Conservation (phyloP, 75 land plant genomes). For the Cupressus sempervirens region DNA sequence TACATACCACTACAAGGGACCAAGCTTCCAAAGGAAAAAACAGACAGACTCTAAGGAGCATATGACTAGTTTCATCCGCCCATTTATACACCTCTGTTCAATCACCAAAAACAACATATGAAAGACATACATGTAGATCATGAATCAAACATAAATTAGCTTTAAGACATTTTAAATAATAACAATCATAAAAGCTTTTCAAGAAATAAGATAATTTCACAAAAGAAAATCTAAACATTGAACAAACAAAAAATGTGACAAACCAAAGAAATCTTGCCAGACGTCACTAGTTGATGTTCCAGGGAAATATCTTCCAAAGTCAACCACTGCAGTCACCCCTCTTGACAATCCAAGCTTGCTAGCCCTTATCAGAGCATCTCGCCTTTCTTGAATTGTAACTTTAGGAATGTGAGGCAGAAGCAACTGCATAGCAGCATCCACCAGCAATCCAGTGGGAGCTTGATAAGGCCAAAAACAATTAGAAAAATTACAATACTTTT, state of each 20-base stretch:
- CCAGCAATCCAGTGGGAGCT: slow-evolving; percentile 81
- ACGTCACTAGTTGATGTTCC: slow-evolving; percentile 50
- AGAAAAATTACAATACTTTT: slow-evolving; percentile 2
- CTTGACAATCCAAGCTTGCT: slow-evolving; percentile 61
- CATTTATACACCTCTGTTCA: slow-evolving; percentile 84
- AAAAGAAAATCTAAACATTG: neutral
- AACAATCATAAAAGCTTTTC: neutral
- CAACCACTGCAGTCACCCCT: slow-evolving; percentile 90
- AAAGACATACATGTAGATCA: neutral
- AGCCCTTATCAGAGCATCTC: slow-evolving; percentile 74
- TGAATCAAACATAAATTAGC: neutral
- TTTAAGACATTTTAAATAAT: neutral
- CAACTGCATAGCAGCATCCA: slow-evolving; percentile 85
- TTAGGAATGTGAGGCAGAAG: slow-evolving; percentile 54
- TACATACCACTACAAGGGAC: slow-evolving; percentile 64
- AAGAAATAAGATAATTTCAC: neutral
- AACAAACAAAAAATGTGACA: neutral
- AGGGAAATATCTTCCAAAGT: slow-evolving; percentile 77
- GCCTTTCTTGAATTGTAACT: slow-evolving; percentile 58
- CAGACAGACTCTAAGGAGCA: slow-evolving; percentile 67
- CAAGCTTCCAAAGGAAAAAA: slow-evolving; percentile 90
- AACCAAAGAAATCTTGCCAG: slow-evolving; percentile 87
- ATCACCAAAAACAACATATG: slow-evolving; percentile 4
- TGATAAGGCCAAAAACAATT: neutral
- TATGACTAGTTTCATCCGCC: slow-evolving; percentile 62